Conservation (phyloP, 371 early-diverging fungal species). For the Syncephalastrum contaminatum region DNA sequence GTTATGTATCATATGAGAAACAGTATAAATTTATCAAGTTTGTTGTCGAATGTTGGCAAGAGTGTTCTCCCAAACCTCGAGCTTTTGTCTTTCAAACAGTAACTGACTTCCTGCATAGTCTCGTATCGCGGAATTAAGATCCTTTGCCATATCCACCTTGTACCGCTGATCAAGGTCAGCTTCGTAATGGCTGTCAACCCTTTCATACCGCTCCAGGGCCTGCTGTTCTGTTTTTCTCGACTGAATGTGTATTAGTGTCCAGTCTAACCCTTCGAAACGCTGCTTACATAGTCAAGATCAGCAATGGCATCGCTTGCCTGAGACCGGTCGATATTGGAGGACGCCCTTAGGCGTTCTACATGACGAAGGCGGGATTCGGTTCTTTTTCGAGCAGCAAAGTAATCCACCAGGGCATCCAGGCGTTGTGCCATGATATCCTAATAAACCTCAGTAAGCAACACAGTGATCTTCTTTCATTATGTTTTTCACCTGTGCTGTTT, state of each 20-base stretch:
- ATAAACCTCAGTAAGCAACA: neutral
- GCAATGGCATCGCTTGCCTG: slow-evolving; percentile 40
- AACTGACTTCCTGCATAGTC: slow-evolving; percentile 42
- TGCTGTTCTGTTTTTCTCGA: slow-evolving; percentile 29
- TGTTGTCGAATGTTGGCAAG: no score
- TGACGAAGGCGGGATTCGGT: slow-evolving; percentile 34
- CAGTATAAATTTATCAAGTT: no score
- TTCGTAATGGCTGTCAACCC: slow-evolving; percentile 30
- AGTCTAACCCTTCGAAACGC: neutral
- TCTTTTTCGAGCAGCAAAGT: slow-evolving; percentile 28
- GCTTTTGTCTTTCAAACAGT: slow-evolving; percentile 36
- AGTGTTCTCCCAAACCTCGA: slow-evolving; percentile 23
- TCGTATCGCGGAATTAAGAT: slow-evolving; percentile 25
- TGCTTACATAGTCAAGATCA: slow-evolving; percentile 32
- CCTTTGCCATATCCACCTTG: slow-evolving; percentile 22
- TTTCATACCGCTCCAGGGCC: slow-evolving; percentile 24
- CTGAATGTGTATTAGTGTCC: slow-evolving; percentile 5
- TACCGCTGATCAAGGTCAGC: slow-evolving; percentile 33
- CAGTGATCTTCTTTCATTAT: neutral
- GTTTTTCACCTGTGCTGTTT: slow-evolving; percentile 27
- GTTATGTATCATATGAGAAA: no score
- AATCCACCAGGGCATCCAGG: slow-evolving; percentile 25
- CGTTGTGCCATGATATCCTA: slow-evolving; percentile 34
- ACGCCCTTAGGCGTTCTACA: slow-evolving; percentile 43
- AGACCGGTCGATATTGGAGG: slow-evolving; percentile 34